These are phyloP conservation scores for Aechmea fasciata DNA, from an alignment of 176 grass and related monocot genomes.

Conservation along the genomic window DNA sequence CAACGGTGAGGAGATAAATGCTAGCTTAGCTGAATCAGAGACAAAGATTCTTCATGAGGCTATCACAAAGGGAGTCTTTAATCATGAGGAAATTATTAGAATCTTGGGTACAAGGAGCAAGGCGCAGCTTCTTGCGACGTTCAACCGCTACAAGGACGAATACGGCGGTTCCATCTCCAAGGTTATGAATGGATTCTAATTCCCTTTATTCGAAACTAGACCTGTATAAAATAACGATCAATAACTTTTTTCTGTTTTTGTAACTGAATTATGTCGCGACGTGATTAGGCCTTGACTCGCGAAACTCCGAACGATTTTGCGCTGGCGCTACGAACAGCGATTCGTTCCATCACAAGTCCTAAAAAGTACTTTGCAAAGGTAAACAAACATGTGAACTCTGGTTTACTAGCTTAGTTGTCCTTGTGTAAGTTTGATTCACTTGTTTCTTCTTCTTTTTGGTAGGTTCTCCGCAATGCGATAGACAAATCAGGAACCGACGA, in stretches of 20 bases:
- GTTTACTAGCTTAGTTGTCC: neutral
- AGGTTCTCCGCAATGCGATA: conserved; percentile 42
- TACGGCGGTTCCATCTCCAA: conserved; percentile 43
- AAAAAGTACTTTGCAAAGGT: conserved; percentile 64
- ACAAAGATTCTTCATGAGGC: conserved; percentile 40
- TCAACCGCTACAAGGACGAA: conserved; percentile 51
- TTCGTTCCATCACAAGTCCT: conserved; percentile 36
- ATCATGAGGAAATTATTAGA: conserved; percentile 54
- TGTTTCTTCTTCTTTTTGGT: neutral
- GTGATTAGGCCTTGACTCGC: conserved; percentile 37
- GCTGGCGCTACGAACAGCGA: conserved; percentile 26
- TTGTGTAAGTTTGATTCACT: neutral
- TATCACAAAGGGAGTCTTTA: conserved; percentile 17
- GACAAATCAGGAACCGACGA: conserved; percentile 40
- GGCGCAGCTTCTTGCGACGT: conserved; percentile 56
- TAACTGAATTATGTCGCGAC: conserved; percentile 4
- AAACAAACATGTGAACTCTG: neutral
- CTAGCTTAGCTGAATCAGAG: conserved; percentile 38
- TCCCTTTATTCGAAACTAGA: neutral
- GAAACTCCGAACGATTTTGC: conserved; percentile 32
- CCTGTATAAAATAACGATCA: neutral
- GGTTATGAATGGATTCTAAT: conserved; percentile 20
- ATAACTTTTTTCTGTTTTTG: neutral
- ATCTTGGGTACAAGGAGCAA: conserved; percentile 76
- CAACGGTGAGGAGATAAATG: conserved; percentile 45